Percentiles rank a stretch among this genome's conserved stretches.
Conservation (phyloP, 2,329 filamentous ascomycete species). For the Meredithiella fracta region DNA sequence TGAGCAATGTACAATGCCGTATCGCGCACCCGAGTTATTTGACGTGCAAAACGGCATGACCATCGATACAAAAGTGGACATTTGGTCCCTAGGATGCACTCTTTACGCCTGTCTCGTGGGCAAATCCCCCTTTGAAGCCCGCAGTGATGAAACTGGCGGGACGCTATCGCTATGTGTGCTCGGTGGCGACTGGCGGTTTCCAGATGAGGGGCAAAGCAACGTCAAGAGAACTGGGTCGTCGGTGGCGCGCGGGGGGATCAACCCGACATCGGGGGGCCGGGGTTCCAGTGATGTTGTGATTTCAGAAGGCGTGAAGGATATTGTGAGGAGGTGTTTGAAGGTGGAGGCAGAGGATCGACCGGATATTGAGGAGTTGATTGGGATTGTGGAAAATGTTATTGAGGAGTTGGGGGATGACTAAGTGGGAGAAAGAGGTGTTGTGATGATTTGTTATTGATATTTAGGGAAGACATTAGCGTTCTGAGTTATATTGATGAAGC, state of each 20-base stretch:
- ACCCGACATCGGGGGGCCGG: background rate
- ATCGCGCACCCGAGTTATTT: conserved; percentile 92
- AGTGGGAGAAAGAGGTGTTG: background rate
- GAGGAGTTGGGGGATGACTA: background rate
- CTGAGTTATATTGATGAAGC: too few relatives aligned
- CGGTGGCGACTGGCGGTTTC: conserved; percentile 91
- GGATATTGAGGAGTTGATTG: conserved; percentile 69
- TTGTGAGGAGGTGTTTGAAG: conserved; percentile 70
- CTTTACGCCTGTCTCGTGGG: conserved; percentile 91
- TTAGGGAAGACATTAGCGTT: too few relatives aligned
- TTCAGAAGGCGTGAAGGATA: conserved; percentile 44
- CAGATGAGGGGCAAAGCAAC: conserved; percentile 62
- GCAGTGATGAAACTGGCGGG: conserved; percentile 89
- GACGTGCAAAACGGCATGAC: conserved; percentile 87
- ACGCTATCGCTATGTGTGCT: conserved; percentile 83
- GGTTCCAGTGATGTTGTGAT: conserved; percentile 16
- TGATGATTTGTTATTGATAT: background rate
- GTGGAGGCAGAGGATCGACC: conserved; percentile 81
- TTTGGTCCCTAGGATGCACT: conserved; percentile 96
- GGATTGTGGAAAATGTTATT: conserved; percentile 51
- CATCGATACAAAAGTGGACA: conserved; percentile 92
- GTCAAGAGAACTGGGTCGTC: conserved; percentile 26
- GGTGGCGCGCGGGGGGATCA: conserved; percentile 15
- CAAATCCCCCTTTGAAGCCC: conserved; percentile 91
- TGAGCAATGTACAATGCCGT: conserved; percentile 96